Conservation (phyloP, 169 alveolate species). For the Cryptosporidium parvum region DNA sequence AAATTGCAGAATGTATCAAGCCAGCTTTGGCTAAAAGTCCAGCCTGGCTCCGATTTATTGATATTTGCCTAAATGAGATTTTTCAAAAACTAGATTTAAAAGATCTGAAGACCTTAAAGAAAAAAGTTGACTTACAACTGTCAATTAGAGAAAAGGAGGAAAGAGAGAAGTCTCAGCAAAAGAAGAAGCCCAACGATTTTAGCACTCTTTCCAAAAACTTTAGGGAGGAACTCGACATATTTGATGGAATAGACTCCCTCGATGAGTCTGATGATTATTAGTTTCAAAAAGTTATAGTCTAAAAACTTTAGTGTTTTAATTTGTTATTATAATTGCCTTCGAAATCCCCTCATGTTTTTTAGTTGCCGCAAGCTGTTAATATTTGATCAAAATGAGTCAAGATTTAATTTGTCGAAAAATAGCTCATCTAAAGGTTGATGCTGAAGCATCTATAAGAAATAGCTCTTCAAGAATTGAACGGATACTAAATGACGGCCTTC, state of each 20-base stretch:
- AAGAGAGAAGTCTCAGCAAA: conserved; percentile 62
- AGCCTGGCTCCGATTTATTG: conserved; percentile 71
- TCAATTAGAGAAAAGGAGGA: conserved; percentile 38
- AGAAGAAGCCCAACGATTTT: conserved; percentile 54
- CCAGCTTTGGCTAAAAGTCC: conserved; percentile 73
- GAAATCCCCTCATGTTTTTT: background rate
- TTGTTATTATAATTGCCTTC: background rate
- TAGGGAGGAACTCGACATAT: conserved; percentile 67
- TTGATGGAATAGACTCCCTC: conserved; percentile 68
- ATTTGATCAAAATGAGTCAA: conserved; percentile 14
- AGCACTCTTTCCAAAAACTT: conserved; percentile 35
- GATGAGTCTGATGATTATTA: conserved; percentile 74
- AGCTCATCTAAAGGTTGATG: background rate
- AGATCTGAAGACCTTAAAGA: conserved; percentile 56
- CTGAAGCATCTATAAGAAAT: conserved; percentile 32
- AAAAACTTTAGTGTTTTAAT: background rate
- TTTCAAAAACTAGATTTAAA: conserved; percentile 66
- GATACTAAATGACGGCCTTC: conserved; percentile 32
- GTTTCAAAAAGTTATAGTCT: background rate
- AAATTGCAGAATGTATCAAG: conserved; percentile 61
- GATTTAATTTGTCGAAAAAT: conserved; percentile 26
- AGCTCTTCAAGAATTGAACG: conserved; percentile 57
- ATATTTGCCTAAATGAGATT: conserved; percentile 58
- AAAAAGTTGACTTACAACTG: conserved; percentile 59
- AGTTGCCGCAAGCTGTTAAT: conserved; percentile 15